Percentiles rank a stretch among this genome's conserved stretches.
phyloP scores from a whole-genome alignment of 352 stramenopile genomes.

The Pythium insidiosum region DNA sequence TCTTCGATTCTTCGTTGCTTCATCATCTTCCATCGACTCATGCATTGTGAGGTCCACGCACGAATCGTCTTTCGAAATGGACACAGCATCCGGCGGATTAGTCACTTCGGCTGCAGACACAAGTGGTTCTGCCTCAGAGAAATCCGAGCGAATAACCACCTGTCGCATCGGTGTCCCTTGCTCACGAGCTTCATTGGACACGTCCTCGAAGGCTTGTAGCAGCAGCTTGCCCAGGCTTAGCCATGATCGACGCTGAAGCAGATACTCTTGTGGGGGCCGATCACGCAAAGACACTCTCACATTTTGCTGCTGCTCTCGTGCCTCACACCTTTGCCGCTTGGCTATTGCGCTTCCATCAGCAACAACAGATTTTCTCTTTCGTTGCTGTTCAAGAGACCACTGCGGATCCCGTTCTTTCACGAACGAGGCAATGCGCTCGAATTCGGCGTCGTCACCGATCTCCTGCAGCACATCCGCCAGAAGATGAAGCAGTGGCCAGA shows the following conservation, averaged over 20 bases:
- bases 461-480: slow-evolving; percentile 51
- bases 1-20: slow-evolving; percentile 2
- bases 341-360: too few relatives aligned
- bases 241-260: slow-evolving; percentile 40
- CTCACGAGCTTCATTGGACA: slow-evolving; percentile 14
- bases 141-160: slow-evolving; percentile 6
- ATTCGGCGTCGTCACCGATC: slow-evolving; percentile 43
- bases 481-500: slow-evolving; percentile 52
- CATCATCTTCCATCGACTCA: slow-evolving; percentile 8
- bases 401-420: slow-evolving; percentile 34
- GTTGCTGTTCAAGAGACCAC: neutral
- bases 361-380: too few relatives aligned
- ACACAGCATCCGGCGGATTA: too few relatives aligned
- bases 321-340: too few relatives aligned
- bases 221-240: slow-evolving; percentile 42
- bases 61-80: too few relatives aligned
- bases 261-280: slow-evolving; percentile 22
- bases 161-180: neutral
- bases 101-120: too few relatives aligned
- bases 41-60: too few relatives aligned
- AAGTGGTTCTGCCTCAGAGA: slow-evolving; percentile 7
- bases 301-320: too few relatives aligned
- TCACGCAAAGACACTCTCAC: too few relatives aligned
- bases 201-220: slow-evolving; percentile 56
- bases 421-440: slow-evolving; percentile 33